Conservation (phyloP, 352 stramenopile species). For the Elongisporangium undulatum region DNA sequence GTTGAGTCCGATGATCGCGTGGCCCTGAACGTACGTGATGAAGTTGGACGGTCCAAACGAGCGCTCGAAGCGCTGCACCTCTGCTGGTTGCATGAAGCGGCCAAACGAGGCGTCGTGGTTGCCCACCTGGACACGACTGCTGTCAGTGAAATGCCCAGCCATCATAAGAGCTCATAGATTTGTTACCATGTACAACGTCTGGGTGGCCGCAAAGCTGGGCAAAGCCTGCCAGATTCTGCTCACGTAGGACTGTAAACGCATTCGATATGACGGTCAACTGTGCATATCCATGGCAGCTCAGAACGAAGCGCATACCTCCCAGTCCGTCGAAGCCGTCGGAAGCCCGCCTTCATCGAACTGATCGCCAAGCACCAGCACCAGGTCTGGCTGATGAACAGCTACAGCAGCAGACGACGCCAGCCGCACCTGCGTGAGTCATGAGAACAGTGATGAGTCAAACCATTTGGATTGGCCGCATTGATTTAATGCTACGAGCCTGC, state of each 20-base stretch:
- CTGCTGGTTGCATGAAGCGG: constrained; percentile 26
- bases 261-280: background rate
- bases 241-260: constrained; percentile 32
- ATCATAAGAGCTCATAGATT: background rate
- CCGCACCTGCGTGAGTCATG: constrained; percentile 19
- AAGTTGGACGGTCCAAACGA: constrained; percentile 59
- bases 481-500: constrained; percentile 28
- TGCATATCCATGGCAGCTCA: background rate
- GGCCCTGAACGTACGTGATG: constrained; percentile 33
- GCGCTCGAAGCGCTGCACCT: constrained; percentile 48
- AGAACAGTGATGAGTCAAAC: background rate
- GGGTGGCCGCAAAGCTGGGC: constrained; percentile 24
- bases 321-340: constrained; percentile 41
- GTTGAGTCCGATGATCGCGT: constrained; percentile 67
- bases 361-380: constrained; percentile 65
- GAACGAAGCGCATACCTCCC: constrained; percentile 22
- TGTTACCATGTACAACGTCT: constrained; percentile 53
- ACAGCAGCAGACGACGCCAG: constrained; percentile 34
- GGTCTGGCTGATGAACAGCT: constrained; percentile 40
- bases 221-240: constrained; percentile 43
- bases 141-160: background rate
- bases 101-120: constrained; percentile 81
- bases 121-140: constrained; percentile 29
- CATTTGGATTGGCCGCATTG: background rate
- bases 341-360: constrained; percentile 69